phyloP scores from a whole-genome alignment of 1,139 yeast genomes.

The Tardiomyces digboiensis region DNA sequence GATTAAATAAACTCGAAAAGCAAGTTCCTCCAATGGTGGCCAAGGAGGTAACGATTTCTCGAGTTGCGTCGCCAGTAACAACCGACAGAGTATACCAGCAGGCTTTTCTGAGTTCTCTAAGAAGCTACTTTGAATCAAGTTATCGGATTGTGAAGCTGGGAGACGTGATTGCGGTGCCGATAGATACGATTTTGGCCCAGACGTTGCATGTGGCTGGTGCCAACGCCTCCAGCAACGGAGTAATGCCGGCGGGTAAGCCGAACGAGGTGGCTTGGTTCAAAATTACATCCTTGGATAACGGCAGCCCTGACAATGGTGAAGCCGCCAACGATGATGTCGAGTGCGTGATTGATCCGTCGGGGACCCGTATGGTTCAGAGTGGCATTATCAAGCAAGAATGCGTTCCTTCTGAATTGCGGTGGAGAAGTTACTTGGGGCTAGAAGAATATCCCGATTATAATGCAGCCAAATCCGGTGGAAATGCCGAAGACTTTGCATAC shows the following conservation, averaged over 20 bases:
- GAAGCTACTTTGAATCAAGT: slow-evolving; percentile 48
- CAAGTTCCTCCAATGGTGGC: slow-evolving; percentile 21
- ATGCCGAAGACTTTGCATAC: slow-evolving; percentile 33
- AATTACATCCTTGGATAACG: slow-evolving; percentile 25
- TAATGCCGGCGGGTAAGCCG: slow-evolving; percentile 48
- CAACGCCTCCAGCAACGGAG: slow-evolving; percentile 16
- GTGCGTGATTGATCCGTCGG: slow-evolving; percentile 51
- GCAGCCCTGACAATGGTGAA: too few species aligned
- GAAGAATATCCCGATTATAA: slow-evolving; percentile 27
- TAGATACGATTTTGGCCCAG: slow-evolving; percentile 62
- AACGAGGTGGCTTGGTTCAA: slow-evolving; percentile 86
- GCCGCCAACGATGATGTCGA: slow-evolving; percentile 31
- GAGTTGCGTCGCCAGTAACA: slow-evolving; percentile 64
- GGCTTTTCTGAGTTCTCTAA: slow-evolving; percentile 53
- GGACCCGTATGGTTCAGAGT: slow-evolving; percentile 59
- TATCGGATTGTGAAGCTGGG: slow-evolving; percentile 49
- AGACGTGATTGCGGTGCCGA: slow-evolving; percentile 67
- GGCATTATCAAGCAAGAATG: slow-evolving; percentile 35
- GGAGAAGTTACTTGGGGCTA: slow-evolving; percentile 42
- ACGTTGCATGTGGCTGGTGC: slow-evolving; percentile 38
- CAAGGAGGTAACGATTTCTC: slow-evolving; percentile 45
- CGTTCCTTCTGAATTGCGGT: slow-evolving; percentile 37
- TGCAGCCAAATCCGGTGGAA: slow-evolving; percentile 6
- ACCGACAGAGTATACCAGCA: slow-evolving; percentile 59
- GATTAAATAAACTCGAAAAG: slow-evolving; percentile 14